Evolutionary conservation across 2,329 filamentous ascomycete genomes (phyloP).

Genomic region (Metarhizium guizhouense): DNA sequence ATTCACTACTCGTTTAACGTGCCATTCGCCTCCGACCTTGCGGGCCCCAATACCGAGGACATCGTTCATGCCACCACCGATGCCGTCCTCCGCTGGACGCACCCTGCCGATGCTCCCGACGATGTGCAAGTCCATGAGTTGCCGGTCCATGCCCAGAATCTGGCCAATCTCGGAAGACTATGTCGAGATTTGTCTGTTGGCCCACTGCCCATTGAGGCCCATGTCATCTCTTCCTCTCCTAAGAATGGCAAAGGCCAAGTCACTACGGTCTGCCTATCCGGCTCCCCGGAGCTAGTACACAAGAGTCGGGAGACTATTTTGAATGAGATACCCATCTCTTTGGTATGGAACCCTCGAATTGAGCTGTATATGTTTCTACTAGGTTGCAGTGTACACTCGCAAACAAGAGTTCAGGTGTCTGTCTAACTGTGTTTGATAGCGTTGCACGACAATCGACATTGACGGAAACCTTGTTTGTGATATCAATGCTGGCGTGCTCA

Average conservation of each 20-base stretch:
- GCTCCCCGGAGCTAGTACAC: slow-evolving; percentile 77
- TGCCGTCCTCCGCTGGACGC: slow-evolving; percentile 86
- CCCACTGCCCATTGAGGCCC: slow-evolving; percentile 66
- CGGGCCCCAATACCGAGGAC: slow-evolving; percentile 88
- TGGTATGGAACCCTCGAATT: slow-evolving; percentile 52
- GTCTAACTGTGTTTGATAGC: slow-evolving; percentile 30
- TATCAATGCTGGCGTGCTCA: slow-evolving; percentile 54
- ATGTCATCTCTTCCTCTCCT: slow-evolving; percentile 73
- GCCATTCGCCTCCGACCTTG: slow-evolving; percentile 85
- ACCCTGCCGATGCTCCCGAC: slow-evolving; percentile 78
- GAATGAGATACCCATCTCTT: slow-evolving; percentile 82
- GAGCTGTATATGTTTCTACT: not conserved
- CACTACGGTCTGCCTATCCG: slow-evolving; percentile 86
- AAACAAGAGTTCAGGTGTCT: not conserved
- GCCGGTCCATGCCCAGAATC: slow-evolving; percentile 83
- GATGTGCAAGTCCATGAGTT: slow-evolving; percentile 79
- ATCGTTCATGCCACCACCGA: slow-evolving; percentile 86
- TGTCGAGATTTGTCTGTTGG: slow-evolving; percentile 74
- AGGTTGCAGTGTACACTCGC: not conserved
- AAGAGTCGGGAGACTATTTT: slow-evolving; percentile 84
- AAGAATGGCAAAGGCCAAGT: slow-evolving; percentile 61
- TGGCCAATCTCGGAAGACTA: slow-evolving; percentile 67
- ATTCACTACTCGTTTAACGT: slow-evolving; percentile 97
- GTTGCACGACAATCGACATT: slow-evolving; percentile 87
- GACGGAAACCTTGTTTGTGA: slow-evolving; percentile 87